phyloP scores from a whole-genome alignment of 208 protist genomes.

The Trypanosoma rangeli region DNA sequence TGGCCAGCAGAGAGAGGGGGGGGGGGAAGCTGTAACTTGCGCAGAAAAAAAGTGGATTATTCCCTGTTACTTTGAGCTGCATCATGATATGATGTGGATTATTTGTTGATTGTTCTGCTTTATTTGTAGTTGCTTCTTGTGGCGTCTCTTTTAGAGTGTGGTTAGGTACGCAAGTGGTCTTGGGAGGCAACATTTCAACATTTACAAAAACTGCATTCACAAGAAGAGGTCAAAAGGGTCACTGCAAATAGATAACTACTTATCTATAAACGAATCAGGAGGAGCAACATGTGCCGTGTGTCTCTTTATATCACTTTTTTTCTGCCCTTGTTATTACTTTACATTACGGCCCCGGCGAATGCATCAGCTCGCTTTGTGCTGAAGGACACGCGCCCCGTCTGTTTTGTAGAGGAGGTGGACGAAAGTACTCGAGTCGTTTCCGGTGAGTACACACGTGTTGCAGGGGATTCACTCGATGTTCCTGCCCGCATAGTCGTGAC shows the following conservation, averaged over 20 bases:
- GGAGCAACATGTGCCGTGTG: neutral
- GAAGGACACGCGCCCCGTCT: slow-evolving; percentile 38
- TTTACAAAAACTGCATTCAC: neutral
- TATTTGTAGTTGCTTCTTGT: neutral
- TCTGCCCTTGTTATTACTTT: slow-evolving; percentile 1
- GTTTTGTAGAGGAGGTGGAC: slow-evolving; percentile 63
- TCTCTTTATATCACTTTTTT: neutral
- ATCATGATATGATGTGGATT: neutral
- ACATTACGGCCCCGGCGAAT: neutral
- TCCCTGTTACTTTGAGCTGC: neutral
- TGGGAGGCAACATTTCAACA: neutral
- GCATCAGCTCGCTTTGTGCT: slow-evolving; percentile 48
- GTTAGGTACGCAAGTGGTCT: neutral
- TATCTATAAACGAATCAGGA: neutral
- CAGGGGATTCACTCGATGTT: neutral
- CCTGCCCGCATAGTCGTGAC: slow-evolving; percentile 3
- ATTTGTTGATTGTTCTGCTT: neutral
- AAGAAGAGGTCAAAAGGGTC: neutral
- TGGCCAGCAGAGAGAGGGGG: neutral
- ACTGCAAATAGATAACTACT: too few species aligned
- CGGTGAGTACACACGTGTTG: slow-evolving; percentile 45
- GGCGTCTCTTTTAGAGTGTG: neutral
- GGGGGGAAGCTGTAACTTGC: neutral
- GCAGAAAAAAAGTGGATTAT: neutral
- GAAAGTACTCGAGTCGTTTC: slow-evolving; percentile 33